Evolutionary conservation across 1,284 basidiomycete species (phyloP), one percentile per base, ranked within the genome.

Genomic region (Irpex sp.): DNA sequence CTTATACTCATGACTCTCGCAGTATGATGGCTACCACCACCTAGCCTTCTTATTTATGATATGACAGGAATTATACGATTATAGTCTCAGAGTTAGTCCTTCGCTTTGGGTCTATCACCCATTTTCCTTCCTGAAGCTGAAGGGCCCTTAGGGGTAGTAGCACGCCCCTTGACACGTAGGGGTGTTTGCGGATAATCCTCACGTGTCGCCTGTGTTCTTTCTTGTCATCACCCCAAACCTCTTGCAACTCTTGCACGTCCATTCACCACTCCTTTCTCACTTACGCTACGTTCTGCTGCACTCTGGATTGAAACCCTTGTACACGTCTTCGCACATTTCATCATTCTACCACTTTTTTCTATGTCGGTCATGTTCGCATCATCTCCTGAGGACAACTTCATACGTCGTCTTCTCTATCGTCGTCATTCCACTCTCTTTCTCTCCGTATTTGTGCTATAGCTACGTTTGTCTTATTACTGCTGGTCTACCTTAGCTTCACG

Each of bases 1-100:
- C 57, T 47, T 55, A 9, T 62, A 21, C 8, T 60, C 8, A 8
- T 19, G 44, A 48, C 40, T 7, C 13, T 58, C 44, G 9, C 55
- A 75, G 74, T 68, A 72, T 74, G 71, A 73, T 73, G 74, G 70
- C 74, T 34, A 34, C 31, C 26, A 73, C 73, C 26, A 65, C 64
- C 26, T 65, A 65, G 62, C 51, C 55, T 19, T 36, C 8, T 36
- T 19, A 60, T 15, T 63, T 58, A 54, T 60, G 31, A 34, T 47
- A 57, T 57, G 68, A 63, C 61, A 66, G 64, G 66, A 65, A 61
- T 59, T 70, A 73, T 72, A 74, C 64, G 72, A 73, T 69, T 72
- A 72, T 74, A 73, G 70, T 73, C 58, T 62, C 66, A 63, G 63
- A 60, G 60, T 64, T 38, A 21, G 21, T 58, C 57, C 57, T 59